A percentile compares a stretch with the other conserved stretches of the same genome.
Conservation (phyloP, 2,329 filamentous ascomycete species). For the Cylindrodendrum hubeiense region DNA sequence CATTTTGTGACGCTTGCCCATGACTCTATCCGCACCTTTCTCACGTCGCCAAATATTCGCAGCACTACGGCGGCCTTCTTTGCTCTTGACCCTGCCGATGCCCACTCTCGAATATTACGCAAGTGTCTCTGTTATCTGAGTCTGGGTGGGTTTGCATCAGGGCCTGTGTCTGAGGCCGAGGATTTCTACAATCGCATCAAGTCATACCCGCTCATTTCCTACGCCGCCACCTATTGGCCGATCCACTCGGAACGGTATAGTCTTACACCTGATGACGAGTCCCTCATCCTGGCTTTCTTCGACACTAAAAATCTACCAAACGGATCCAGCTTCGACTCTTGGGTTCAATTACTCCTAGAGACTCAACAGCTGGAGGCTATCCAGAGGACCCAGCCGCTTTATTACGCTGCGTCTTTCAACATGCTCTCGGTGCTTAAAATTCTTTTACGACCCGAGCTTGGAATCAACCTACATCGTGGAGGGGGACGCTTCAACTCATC, state of each 20-base stretch:
- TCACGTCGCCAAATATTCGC: constrained; percentile 35
- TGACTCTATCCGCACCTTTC: constrained; percentile 40
- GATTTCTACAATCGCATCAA: constrained; percentile 12
- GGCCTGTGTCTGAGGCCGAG: constrained; percentile 13
- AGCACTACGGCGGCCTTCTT: constrained; percentile 35
- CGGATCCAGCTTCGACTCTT: constrained; percentile 39
- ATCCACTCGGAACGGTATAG: constrained; percentile 35
- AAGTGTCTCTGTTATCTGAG: constrained; percentile 40
- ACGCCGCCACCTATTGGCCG: constrained; percentile 36
- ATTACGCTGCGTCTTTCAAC: constrained; percentile 44
- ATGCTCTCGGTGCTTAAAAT: constrained; percentile 37
- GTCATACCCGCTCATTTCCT: constrained; percentile 31
- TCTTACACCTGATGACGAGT: constrained; percentile 28
- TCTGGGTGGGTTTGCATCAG: constrained; percentile 30
- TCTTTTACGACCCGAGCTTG: constrained; percentile 32
- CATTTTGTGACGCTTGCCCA: constrained; percentile 38
- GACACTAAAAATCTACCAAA: constrained; percentile 28
- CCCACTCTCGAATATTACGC: constrained; percentile 36
- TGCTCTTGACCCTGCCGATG: constrained; percentile 24
- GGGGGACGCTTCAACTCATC: constrained; percentile 38
- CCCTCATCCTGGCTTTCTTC: constrained; percentile 37
- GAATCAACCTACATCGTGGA: constrained; percentile 31
- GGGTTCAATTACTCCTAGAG: constrained; percentile 39
- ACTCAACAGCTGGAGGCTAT: constrained; percentile 21
- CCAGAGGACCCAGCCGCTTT: constrained; percentile 34